Evolutionary conservation across 148 eudicot species (phyloP).

Genomic region (Rhododendron molle): DNA sequence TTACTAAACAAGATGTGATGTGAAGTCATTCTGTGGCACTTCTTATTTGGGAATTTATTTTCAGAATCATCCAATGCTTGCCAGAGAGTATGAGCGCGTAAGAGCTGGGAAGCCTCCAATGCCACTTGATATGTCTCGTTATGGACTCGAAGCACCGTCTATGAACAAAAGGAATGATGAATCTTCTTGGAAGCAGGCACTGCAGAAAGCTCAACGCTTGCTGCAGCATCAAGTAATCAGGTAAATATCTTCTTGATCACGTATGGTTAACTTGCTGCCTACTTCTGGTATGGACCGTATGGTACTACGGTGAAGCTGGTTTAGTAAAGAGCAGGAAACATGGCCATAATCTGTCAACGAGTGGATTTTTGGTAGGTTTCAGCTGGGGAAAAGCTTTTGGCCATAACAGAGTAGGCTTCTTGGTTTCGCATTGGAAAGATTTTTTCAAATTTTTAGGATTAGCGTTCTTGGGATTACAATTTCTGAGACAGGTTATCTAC

Average conservation of each 20-base stretch:
- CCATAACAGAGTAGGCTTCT: not conserved
- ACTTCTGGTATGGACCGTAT: not conserved
- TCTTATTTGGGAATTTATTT: slow-evolving; percentile 11
- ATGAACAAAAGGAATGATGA: slow-evolving; percentile 79
- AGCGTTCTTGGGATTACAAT: not conserved
- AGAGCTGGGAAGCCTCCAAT: slow-evolving; percentile 87
- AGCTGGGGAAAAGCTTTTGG: not conserved
- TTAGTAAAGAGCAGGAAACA: not conserved
- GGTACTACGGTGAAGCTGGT: not conserved
- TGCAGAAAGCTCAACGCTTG: slow-evolving; percentile 84
- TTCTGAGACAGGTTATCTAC: not conserved
- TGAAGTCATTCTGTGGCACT: not conserved
- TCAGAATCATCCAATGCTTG: slow-evolving; percentile 97
- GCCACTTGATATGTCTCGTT: slow-evolving; percentile 79
- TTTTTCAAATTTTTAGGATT: not conserved
- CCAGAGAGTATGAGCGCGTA: slow-evolving; percentile 88
- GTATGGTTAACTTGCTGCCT: not conserved
- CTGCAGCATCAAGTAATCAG: slow-evolving; percentile 91
- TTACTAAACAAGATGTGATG: not conserved
- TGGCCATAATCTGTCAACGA: not conserved
- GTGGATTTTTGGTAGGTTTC: not conserved
- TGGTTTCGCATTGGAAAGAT: not conserved
- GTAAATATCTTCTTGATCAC: slow-evolving; percentile 25
- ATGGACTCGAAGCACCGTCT: slow-evolving; percentile 73
- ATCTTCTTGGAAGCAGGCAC: slow-evolving; percentile 81